Evolutionary conservation across 768 basidiomycete species (phyloP).

Genomic region (button mushroom (Agaricus bisporus)): DNA sequence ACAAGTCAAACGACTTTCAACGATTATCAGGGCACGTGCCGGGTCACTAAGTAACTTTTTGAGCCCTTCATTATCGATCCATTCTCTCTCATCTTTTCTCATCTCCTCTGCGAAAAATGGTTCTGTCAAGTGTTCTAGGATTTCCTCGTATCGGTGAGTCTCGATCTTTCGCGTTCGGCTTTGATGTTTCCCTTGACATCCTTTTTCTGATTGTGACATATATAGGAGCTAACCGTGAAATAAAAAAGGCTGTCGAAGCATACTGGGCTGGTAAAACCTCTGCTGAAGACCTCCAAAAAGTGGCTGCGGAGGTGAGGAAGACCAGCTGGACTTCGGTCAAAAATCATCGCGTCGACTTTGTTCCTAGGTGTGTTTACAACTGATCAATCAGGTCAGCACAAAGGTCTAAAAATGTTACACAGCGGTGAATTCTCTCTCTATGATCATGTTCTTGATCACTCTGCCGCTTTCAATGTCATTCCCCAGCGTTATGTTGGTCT

Average conservation of each 20-base stretch:
- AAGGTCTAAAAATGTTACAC: conserved; percentile 11
- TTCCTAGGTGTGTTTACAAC: conserved; percentile 69
- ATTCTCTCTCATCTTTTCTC: conserved; percentile 20
- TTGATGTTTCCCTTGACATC: conserved; percentile 5
- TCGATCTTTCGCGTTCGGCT: not conserved
- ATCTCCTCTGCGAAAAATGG: conserved; percentile 44
- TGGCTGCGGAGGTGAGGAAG: conserved; percentile 84
- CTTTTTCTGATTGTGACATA: not conserved
- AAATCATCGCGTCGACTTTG: conserved; percentile 76
- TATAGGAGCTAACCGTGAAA: conserved; percentile 86
- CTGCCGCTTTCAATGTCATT: conserved; percentile 92
- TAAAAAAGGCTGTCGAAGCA: conserved; percentile 97
- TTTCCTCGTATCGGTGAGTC: conserved; percentile 83
- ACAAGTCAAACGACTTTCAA: conserved; percentile 15
- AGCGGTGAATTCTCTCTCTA: conserved; percentile 99
- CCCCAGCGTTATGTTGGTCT: conserved; percentile 90
- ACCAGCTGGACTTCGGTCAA: conserved; percentile 84
- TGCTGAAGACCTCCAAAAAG: conserved; percentile 83
- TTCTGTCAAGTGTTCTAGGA: conserved; percentile 80
- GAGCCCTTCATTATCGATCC: not conserved
- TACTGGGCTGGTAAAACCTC: conserved; percentile 95
- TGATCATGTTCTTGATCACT: conserved; percentile 98
- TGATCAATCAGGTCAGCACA: conserved; percentile 13
- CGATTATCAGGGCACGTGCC: conserved; percentile 32
- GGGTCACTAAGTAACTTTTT: not conserved